These are phyloP conservation scores for Monilinia polystroma DNA, from an alignment of 2,329 filamentous ascomycete species.

Conservation along the genomic window DNA sequence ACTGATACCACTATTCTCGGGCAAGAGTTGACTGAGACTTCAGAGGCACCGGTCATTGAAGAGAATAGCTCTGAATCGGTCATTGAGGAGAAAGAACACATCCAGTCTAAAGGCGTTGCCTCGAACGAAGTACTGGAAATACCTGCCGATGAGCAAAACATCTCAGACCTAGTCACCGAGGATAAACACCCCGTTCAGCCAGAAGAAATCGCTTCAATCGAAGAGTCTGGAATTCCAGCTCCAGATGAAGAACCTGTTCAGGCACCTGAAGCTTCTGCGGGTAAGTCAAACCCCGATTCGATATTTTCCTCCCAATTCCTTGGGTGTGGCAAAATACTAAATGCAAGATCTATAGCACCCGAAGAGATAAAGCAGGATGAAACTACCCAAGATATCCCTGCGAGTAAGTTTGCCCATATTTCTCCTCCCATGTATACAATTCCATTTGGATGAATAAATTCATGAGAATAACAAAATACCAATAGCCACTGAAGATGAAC, in stretches of 20 bases:
- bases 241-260: background rate
- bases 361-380: background rate
- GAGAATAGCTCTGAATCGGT: background rate
- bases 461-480: background rate
- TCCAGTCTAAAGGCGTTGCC: background rate
- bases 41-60: background rate
- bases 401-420: background rate
- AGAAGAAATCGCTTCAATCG: background rate
- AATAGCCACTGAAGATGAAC: slow-evolving; percentile 3
- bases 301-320: background rate
- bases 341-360: background rate
- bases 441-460: background rate
- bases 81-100: background rate
- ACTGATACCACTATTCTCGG: background rate
- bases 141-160: background rate
- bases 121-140: background rate
- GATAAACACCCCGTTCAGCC: background rate
- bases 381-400: background rate
- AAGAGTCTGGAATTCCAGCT: background rate
- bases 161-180: background rate
- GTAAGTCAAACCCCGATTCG: background rate
- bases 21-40: background rate
- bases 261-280: background rate
- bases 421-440: background rate
- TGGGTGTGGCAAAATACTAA: background rate